phyloP scores from a whole-genome alignment of 345 rosid genomes.

The Hibiscus trionum region DNA sequence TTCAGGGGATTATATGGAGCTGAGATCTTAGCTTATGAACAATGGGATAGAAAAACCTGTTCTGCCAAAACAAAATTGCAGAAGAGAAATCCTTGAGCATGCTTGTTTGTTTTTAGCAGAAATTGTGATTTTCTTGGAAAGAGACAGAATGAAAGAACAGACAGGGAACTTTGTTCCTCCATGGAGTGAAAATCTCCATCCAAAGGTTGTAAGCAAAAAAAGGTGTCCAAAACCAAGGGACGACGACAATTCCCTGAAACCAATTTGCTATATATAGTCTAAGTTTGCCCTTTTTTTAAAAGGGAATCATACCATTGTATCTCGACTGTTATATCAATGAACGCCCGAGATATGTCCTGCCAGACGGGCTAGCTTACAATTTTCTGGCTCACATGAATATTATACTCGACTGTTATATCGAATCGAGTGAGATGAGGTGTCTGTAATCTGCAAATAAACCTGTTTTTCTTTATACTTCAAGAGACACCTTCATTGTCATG shows the following conservation, averaged over 20 bases:
- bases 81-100: not conserved
- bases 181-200: conserved; percentile 21
- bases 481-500: conserved; percentile 27
- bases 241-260: not conserved
- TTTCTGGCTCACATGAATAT: not conserved
- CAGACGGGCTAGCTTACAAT: not conserved
- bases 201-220: conserved; percentile 17
- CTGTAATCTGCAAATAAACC: no score
- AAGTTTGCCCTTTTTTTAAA: not conserved
- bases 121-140: not conserved
- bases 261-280: conserved; percentile 11
- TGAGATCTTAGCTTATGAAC: not conserved
- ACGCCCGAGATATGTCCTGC: not conserved
- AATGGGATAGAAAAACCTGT: not conserved
- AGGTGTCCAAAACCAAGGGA: conserved; percentile 13
- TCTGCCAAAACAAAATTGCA: not conserved
- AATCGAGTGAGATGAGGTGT: no score
- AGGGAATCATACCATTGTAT: not conserved
- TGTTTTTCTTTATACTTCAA: conserved; percentile 36
- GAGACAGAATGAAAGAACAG: conserved; percentile 12
- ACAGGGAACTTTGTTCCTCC: conserved; percentile 4
- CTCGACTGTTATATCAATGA: not conserved
- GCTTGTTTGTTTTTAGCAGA: not conserved
- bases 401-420: not conserved
- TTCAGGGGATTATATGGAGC: not conserved